Base-by-base conservation (phyloP, 2,329 filamentous ascomycete species). In the Epichloe aotearoae region DNA sequence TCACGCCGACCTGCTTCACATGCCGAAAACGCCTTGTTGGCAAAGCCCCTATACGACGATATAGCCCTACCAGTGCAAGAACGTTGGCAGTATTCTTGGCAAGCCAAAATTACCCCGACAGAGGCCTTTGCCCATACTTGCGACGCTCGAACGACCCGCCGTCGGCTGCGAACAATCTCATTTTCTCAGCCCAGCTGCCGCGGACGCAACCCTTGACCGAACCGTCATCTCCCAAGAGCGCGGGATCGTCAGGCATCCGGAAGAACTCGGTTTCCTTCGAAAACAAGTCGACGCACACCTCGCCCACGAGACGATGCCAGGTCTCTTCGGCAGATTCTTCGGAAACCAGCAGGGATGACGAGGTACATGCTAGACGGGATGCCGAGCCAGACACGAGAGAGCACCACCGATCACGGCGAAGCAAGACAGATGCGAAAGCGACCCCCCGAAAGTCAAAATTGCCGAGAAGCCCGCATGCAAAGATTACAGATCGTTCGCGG, bases 71-170 rank as follows among this genome's bases (percentile, higher is more conserved):
- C 44, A 95, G 88, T 60, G 88, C 89, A 8, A 79, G 88, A 59
- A 87, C 86, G 1, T 69, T 95, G 34, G 89, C 89, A 12, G 79
- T 87, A 51, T 87, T 86, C 60, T 74, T 95, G 47, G 87, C 88
- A 10, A 86, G 84, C 59, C 82, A 88, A 61, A 85, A 90, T 58
- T 80, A 93, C 56, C 81, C 88, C 0, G 82, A 87, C 55, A 73
- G 70, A 52, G 80, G 78, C 3, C 70, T 95, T 0, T 95, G 88
- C 47, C 74, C 74, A 1, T 63, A 69, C 20, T 63, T 80, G 15
- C 66, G 66, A 44, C 63, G 66, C 5, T 65, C 71, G 1, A 69
- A 68, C 47, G 65, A 67, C 15, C 65, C 71, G 0, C 69, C 74
- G 4, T 69, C 73, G 26, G 69, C 73, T 8, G 56, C 74, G 33